Evolutionary conservation across 257 asterid genomes (phyloP).

Genomic region (Parsonsia alboflavescens): DNA sequence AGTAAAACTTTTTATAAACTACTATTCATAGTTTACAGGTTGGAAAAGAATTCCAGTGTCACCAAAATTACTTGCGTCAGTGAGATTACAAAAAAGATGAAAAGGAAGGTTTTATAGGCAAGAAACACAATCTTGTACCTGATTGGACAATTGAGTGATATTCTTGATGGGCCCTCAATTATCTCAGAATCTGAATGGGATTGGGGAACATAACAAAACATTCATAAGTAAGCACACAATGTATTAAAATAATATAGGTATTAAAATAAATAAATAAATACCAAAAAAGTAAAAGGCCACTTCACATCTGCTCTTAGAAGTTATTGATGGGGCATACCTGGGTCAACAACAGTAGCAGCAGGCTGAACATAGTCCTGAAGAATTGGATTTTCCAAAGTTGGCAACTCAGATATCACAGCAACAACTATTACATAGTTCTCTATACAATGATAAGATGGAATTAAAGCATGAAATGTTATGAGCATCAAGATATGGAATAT

Average conservation of each 20-base stretch:
- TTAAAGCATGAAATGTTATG: neutral
- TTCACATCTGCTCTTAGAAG: neutral
- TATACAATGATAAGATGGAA: constrained; percentile 29
- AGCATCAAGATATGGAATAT: constrained; percentile 6
- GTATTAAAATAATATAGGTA: neutral
- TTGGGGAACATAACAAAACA: neutral
- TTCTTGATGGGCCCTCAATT: constrained; percentile 81
- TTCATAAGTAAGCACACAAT: neutral
- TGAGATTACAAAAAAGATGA: neutral
- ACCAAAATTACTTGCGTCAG: neutral
- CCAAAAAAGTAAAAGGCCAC: neutral
- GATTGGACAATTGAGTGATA: constrained; percentile 88
- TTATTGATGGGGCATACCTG: constrained; percentile 46
- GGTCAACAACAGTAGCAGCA: constrained; percentile 51
- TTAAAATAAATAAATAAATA: neutral
- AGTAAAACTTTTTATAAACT: neutral
- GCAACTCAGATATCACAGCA: constrained; percentile 57
- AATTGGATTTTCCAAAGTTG: constrained; percentile 37
- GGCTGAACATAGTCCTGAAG: constrained; percentile 68
- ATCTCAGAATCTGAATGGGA: constrained; percentile 65
- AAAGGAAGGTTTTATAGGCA: constrained; percentile 6
- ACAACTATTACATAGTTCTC: constrained; percentile 67
- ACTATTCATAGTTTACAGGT: no score
- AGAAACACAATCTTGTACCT: constrained; percentile 45
- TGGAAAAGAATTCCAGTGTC: neutral